Conservation (phyloP, 768 basidiomycete species). For the Tulasnella sp. region DNA sequence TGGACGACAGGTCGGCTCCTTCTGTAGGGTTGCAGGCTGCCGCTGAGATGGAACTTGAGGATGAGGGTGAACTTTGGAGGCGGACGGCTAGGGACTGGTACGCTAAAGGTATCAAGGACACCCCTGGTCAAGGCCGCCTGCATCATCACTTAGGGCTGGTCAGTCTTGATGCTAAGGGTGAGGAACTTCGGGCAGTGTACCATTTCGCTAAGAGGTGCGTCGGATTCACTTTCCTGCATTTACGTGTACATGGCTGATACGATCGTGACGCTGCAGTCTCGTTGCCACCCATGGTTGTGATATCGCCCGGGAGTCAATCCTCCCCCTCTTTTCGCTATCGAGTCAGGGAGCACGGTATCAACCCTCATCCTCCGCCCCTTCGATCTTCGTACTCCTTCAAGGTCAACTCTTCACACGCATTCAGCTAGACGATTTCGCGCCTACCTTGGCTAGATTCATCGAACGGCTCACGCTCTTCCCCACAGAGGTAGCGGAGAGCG, state of each 20-base stretch:
- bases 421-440: constrained; percentile 80
- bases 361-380: constrained; percentile 33
- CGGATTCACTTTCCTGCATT: constrained; percentile 7
- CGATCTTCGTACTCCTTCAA: constrained; percentile 84
- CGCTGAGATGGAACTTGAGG: constrained; percentile 76
- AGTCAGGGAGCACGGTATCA: constrained; percentile 34
- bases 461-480: constrained; percentile 73
- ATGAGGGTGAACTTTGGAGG: constrained; percentile 78
- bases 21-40: constrained; percentile 68
- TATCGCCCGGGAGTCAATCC: constrained; percentile 79
- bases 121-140: constrained; percentile 86
- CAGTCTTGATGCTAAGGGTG: constrained; percentile 67
- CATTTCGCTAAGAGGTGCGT: constrained; percentile 90
- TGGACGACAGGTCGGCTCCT: constrained; percentile 55
- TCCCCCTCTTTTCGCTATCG: constrained; percentile 74
- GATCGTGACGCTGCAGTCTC: constrained; percentile 43
- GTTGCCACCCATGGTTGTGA: constrained; percentile 81
- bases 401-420: constrained; percentile 97
- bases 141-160: constrained; percentile 91
- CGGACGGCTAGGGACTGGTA: constrained; percentile 90
- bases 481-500: constrained; percentile 55
- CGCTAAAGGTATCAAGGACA: constrained; percentile 69
- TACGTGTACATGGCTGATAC: constrained; percentile 7
- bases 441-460: constrained; percentile 70
- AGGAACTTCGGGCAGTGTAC: constrained; percentile 78